Conservation (phyloP, 306 rosid species). For the Trichosanthes cucumerina region DNA sequence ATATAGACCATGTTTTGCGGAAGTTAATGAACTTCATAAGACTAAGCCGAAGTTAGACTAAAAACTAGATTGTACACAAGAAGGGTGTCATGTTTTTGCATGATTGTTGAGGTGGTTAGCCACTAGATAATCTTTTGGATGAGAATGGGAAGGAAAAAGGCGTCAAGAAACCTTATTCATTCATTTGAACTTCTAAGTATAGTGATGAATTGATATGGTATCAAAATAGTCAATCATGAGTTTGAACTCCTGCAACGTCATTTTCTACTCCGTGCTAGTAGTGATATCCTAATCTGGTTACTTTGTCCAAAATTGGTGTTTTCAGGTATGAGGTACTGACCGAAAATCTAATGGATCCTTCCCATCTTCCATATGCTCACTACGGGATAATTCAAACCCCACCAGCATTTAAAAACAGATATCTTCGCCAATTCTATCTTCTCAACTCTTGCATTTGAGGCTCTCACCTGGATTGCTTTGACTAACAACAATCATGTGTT, state of each 20-base stretch:
- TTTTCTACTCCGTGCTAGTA: neutral
- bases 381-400: constrained; percentile 46
- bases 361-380: constrained; percentile 84
- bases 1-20: neutral
- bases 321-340: constrained; percentile 81
- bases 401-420: constrained; percentile 35
- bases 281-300: neutral
- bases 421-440: constrained; percentile 10
- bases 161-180: neutral
- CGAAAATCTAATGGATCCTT: constrained; percentile 93
- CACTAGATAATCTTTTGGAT: neutral
- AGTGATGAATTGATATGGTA: neutral
- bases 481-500: constrained; percentile 3
- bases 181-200: neutral
- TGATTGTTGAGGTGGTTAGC: neutral
- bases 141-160: neutral
- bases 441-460: constrained; percentile 11
- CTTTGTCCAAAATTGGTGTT: constrained; percentile 1
- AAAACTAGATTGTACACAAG: neutral
- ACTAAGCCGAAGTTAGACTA: neutral
- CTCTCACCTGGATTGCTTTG: neutral
- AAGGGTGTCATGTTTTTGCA: neutral
- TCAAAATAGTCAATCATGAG: neutral
- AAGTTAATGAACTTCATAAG: neutral
- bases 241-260: neutral